Conservation (phyloP, 2,329 filamentous ascomycete genomes). For the Capronia coronata region DNA sequence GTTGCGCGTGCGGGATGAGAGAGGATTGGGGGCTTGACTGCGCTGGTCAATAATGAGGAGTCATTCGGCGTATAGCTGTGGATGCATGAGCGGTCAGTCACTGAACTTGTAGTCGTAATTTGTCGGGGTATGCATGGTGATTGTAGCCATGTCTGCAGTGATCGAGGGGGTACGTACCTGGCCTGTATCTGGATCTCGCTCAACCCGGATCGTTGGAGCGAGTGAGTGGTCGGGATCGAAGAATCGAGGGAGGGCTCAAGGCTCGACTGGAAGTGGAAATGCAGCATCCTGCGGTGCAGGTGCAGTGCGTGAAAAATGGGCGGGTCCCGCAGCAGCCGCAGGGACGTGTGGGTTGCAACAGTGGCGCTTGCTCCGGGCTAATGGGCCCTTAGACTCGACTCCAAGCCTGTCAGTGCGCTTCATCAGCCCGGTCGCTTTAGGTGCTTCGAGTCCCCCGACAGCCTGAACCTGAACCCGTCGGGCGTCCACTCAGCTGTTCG, state of each 20-base stretch:
- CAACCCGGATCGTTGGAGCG: neutral
- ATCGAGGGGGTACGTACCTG: too few relatives aligned
- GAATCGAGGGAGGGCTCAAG: neutral
- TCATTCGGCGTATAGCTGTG: neutral
- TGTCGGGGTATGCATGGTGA: too few relatives aligned
- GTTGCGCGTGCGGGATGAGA: neutral
- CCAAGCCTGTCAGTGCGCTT: neutral
- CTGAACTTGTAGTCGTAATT: neutral
- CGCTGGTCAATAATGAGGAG: neutral
- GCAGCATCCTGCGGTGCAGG: neutral
- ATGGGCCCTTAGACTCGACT: neutral
- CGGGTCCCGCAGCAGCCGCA: neutral
- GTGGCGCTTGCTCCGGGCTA: constrained; percentile 1
- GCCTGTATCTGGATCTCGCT: neutral
- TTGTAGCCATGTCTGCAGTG: too few relatives aligned
- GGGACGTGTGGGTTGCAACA: neutral
- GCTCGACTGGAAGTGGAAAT: neutral
- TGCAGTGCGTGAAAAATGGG: neutral
- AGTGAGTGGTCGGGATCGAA: neutral
- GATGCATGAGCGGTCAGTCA: neutral
- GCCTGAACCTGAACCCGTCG: neutral
- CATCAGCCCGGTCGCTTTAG: neutral
- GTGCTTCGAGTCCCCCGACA: neutral
- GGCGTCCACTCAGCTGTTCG: neutral
- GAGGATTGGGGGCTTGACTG: neutral